Conservation (phyloP, 2,329 filamentous ascomycete species). For the Pyrenophora seminiperda region DNA sequence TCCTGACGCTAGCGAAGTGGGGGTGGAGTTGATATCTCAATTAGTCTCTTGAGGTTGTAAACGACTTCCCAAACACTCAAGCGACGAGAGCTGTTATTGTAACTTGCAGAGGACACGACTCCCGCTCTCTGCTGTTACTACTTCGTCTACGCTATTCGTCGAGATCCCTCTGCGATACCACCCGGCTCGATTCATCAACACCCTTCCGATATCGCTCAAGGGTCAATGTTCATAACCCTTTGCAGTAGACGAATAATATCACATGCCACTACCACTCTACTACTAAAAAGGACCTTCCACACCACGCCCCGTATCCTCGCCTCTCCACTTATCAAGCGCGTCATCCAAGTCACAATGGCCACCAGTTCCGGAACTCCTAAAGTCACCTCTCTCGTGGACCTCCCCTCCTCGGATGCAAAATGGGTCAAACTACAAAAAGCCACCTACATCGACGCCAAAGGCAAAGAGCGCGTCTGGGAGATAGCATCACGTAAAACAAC, state of each 20-base stretch:
- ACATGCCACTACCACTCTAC: neutral
- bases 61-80: too few relatives aligned
- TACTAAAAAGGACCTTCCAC: neutral
- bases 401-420: constrained; percentile 32
- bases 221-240: constrained; percentile 5
- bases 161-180: too few relatives aligned
- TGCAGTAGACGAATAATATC: neutral
- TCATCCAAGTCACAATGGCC: constrained; percentile 18
- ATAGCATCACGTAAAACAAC: constrained; percentile 69
- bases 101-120: neutral
- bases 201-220: neutral
- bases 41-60: neutral
- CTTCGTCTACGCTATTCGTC: too few relatives aligned
- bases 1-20: constrained; percentile 12
- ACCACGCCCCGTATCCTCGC: neutral
- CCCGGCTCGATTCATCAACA: neutral
- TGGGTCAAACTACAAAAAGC: constrained; percentile 45
- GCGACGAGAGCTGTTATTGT: too few relatives aligned
- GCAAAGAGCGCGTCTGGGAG: constrained; percentile 67
- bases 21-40: neutral
- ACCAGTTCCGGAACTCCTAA: constrained; percentile 17
- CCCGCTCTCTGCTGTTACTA: too few relatives aligned
- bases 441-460: constrained; percentile 65
- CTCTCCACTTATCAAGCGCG: constrained; percentile 10
- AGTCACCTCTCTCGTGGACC: constrained; percentile 28